A percentile compares a stretch with the other conserved stretches of the same genome.
These are phyloP conservation scores for Arachnopeziza araneosa DNA, from an alignment of 2,329 filamentous ascomycete genomes.

Conservation along the genomic window DNA sequence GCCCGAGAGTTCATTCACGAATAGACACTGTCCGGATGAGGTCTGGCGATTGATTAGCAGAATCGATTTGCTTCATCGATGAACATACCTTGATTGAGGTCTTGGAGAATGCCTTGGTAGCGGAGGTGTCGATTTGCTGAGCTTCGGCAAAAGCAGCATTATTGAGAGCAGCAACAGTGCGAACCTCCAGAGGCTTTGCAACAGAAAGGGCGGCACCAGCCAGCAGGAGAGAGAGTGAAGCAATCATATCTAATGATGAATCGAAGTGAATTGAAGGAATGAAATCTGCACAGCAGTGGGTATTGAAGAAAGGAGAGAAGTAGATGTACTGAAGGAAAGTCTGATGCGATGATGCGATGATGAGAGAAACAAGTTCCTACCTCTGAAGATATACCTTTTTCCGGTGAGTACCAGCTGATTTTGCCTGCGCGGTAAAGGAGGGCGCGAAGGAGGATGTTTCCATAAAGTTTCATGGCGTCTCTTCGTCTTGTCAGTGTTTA, in stretches of 20 bases:
- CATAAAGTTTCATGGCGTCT: constrained; percentile 18
- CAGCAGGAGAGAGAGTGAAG: constrained; percentile 19
- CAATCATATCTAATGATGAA: constrained; percentile 16
- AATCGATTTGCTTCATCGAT: neutral
- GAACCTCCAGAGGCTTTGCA: constrained; percentile 22
- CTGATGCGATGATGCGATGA: neutral
- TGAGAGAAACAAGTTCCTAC: constrained; percentile 3
- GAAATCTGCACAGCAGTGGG: constrained; percentile 22
- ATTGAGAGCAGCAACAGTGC: constrained; percentile 33
- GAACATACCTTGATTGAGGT: constrained; percentile 35
- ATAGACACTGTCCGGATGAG: constrained; percentile 37
- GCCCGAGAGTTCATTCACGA: constrained; percentile 38
- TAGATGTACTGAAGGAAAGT: neutral
- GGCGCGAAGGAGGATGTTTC: constrained; percentile 10
- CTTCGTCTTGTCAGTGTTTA: neutral
- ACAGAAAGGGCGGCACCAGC: constrained; percentile 14
- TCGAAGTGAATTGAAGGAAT: constrained; percentile 16
- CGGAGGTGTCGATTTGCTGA: constrained; percentile 38
- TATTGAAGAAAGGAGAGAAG: neutral
- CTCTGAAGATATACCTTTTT: constrained; percentile 10
- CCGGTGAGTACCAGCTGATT: neutral
- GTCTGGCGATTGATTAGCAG: constrained; percentile 29
- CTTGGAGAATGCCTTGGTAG: constrained; percentile 36
- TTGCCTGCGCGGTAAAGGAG: constrained; percentile 11
- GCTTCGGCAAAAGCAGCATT: constrained; percentile 38